phyloP scores from a whole-genome alignment of 2,329 filamentous ascomycete genomes.

The Trichoderma guizhouense region DNA sequence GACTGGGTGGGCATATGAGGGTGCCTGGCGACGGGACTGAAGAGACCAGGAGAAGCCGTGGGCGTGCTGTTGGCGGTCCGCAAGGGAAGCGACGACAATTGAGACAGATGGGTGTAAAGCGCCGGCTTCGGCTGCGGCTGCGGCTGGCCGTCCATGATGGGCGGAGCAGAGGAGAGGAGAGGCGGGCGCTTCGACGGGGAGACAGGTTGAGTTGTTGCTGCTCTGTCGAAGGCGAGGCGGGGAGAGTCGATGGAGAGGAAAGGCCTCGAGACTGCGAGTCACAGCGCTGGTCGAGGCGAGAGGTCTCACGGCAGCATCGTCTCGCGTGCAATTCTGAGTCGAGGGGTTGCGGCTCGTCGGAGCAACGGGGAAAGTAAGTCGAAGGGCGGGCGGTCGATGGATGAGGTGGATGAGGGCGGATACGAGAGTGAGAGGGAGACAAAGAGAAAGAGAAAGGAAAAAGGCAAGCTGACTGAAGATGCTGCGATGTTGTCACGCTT shows the following conservation, averaged over 20 bases:
- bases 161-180: background rate
- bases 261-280: conserved; percentile 12
- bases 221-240: background rate
- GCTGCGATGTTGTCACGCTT: background rate
- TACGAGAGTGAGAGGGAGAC: background rate
- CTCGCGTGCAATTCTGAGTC: background rate
- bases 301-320: conserved; percentile 11
- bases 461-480: background rate
- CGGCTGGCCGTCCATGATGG: conserved; percentile 19
- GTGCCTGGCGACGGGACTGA: conserved; percentile 49
- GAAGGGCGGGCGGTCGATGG: no score
- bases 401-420: background rate
- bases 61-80: conserved; percentile 56
- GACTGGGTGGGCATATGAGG: conserved; percentile 39
- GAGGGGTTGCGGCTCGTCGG: background rate
- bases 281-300: conserved; percentile 13
- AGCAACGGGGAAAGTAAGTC: background rate
- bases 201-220: background rate
- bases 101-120: conserved; percentile 33
- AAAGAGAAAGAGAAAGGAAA: no score
- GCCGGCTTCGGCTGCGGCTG: conserved; percentile 22
- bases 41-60: conserved; percentile 59
- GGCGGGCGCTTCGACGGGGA: background rate
- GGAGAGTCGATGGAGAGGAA: background rate
- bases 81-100: conserved; percentile 40